Base-by-base conservation (phyloP, 768 basidiomycete species). In the Multifurca ochricompacta region DNA sequence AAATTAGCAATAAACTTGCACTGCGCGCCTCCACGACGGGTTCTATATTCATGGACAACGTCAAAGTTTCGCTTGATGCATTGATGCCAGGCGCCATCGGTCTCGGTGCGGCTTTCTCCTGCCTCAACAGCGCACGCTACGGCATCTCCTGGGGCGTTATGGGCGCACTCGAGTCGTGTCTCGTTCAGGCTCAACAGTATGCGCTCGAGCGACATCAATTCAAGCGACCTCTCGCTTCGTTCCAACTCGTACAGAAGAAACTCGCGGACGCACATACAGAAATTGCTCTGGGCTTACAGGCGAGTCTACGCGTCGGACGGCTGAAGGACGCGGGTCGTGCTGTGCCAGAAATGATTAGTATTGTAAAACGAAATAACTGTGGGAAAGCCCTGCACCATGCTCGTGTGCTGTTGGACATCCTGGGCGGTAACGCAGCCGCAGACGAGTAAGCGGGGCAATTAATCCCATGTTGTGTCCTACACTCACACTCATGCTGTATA, bases 231-330 rank as follows among this genome's bases (percentile, higher is more conserved):
- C 74, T 97, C 3, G 94, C 91, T 2, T 87, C 87, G 5, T 98
- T 95, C 81, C 95, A 98, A 69, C 83, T 98, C n/a, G 77, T 97
- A 16, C 94, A 97, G 68, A 95, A 95, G 80, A 98, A 98, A 70
- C 77, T 98, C 14, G 92, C 87, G 3, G 93, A 97, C 60, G 93
- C 95, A 11, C 86, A 92, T 59, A 89, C 85, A 1, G 91, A 96
- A 64, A 79, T 83, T 8, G 80, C 85, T 1, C 73, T 94, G 11
- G 91, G 93, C 6, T 71, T 91, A 23, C 76, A 81, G 39, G 85
- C 86, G 6, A 85, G 82, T 60, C 68, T 87, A 28, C 88, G 88
- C 62, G 72, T 73, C 21, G 94, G 94, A 2, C 76, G 92, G 28
- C 73, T 97, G 59, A 96, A 96, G 73, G 94, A 97, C 51, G 65